These are phyloP conservation scores for Camellia lanceoleosa DNA, from an alignment of 148 eudicot genomes.

Conservation along the genomic window DNA sequence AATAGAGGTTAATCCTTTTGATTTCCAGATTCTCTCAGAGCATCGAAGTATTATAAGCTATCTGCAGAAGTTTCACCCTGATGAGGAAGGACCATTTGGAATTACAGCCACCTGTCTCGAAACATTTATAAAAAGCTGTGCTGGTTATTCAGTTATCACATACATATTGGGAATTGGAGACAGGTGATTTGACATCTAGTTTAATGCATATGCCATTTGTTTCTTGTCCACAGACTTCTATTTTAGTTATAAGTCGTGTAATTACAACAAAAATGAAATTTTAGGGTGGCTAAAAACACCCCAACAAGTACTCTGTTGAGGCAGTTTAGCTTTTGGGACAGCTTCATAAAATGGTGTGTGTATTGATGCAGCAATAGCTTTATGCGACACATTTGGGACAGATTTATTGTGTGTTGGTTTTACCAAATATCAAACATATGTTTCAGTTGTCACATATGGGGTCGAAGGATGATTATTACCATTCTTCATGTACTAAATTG, in stretches of 20 bases:
- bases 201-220: neutral
- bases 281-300: too few relatives aligned
- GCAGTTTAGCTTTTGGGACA: too few relatives aligned
- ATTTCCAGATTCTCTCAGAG: constrained; percentile 78
- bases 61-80: constrained; percentile 94
- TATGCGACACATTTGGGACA: too few relatives aligned
- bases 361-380: too few relatives aligned
- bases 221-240: neutral
- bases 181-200: constrained; percentile 47
- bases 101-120: constrained; percentile 95
- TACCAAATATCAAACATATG: too few relatives aligned
- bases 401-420: too few relatives aligned
- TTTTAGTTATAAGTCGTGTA: neutral
- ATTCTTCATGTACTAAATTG: neutral
- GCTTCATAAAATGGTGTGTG: too few relatives aligned
- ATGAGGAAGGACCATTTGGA: constrained; percentile 91
- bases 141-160: constrained; percentile 96
- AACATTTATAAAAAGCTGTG: constrained; percentile 97
- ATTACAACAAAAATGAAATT: neutral
- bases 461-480: neutral
- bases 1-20: constrained; percentile 12
- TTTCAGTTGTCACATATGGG: too few relatives aligned
- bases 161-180: constrained; percentile 97
- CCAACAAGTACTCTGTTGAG: too few relatives aligned
- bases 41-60: constrained; percentile 85